Evolutionary conservation across 345 rosid species (phyloP).

Genomic region (Arabidopsis arenosa): DNA sequence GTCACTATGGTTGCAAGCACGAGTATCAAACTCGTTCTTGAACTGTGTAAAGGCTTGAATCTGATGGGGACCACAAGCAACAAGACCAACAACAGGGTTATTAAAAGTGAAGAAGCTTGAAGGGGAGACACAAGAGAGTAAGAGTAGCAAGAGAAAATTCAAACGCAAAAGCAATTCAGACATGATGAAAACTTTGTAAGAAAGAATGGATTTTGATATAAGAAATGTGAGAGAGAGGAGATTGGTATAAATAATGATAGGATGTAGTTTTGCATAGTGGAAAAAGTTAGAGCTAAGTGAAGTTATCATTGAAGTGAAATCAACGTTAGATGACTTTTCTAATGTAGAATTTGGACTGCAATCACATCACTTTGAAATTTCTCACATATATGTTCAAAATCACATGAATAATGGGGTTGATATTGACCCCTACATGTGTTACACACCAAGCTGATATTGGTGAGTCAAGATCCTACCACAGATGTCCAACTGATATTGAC

Average conservation of each 20-base stretch:
- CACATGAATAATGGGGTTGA: not conserved
- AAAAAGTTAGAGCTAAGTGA: not conserved
- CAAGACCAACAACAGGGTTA: not conserved
- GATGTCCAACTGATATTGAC: no score
- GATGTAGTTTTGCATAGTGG: not conserved
- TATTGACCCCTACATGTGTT: no score
- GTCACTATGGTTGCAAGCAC: not conserved
- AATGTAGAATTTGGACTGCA: not conserved
- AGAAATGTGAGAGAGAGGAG: not conserved
- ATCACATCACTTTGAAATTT: not conserved
- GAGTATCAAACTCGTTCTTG: not conserved
- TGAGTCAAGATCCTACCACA: no score
- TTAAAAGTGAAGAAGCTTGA: not conserved
- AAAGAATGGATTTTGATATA: not conserved
- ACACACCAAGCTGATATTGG: no score
- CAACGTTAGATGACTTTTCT: not conserved
- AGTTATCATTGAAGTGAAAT: not conserved
- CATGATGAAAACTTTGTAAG: not conserved
- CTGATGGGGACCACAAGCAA: not conserved
- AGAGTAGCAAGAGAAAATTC: not conserved
- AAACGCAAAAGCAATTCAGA: not conserved
- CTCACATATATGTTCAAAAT: constrained; percentile 1
- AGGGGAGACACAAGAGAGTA: constrained; percentile 12
- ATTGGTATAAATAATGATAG: not conserved
- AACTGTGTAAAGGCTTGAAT: not conserved